A percentile compares a stretch with the other conserved stretches of the same genome.
Conservation (phyloP, 768 basidiomycete species). For the Termitomyces sp. region DNA sequence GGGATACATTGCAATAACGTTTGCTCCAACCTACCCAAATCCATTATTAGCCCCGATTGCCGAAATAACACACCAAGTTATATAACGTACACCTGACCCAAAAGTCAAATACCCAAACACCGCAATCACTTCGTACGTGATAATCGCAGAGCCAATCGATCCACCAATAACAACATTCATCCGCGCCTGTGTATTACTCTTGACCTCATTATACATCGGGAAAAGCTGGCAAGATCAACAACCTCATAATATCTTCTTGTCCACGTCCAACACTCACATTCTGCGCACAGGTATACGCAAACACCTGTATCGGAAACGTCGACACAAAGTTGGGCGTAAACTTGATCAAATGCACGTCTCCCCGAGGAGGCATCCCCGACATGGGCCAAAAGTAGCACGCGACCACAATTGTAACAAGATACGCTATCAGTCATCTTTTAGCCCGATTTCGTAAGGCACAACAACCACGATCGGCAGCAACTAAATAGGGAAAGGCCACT, state of each 20-base stretch:
- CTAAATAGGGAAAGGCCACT: conserved; percentile 21
- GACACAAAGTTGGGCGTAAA: conserved; percentile 75
- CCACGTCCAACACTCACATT: conserved; percentile 51
- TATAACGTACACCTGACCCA: conserved; percentile 61
- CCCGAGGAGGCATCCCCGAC: conserved; percentile 52
- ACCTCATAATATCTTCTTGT: not conserved
- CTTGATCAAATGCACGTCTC: conserved; percentile 66
- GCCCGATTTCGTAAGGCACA: not conserved
- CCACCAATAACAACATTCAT: conserved; percentile 86
- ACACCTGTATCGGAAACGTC: conserved; percentile 91
- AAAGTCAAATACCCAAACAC: conserved; percentile 92
- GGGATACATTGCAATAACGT: conserved; percentile 94
- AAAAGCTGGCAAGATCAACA: conserved; percentile 59
- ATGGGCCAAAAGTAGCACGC: conserved; percentile 74
- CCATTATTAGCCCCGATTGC: not conserved
- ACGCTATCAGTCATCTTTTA: conserved; percentile 35
- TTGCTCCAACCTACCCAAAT: conserved; percentile 65
- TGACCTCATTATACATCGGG: conserved; percentile 90
- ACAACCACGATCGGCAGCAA: not conserved
- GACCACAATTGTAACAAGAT: conserved; percentile 75
- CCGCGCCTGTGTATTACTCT: conserved; percentile 68
- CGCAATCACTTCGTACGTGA: conserved; percentile 86
- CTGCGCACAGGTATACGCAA: conserved; percentile 89
- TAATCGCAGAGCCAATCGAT: conserved; percentile 78
- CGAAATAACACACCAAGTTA: too few relatives aligned